These are phyloP conservation scores for Nissolia schottii DNA, from an alignment of 306 rosid genomes.

Conservation along the genomic window DNA sequence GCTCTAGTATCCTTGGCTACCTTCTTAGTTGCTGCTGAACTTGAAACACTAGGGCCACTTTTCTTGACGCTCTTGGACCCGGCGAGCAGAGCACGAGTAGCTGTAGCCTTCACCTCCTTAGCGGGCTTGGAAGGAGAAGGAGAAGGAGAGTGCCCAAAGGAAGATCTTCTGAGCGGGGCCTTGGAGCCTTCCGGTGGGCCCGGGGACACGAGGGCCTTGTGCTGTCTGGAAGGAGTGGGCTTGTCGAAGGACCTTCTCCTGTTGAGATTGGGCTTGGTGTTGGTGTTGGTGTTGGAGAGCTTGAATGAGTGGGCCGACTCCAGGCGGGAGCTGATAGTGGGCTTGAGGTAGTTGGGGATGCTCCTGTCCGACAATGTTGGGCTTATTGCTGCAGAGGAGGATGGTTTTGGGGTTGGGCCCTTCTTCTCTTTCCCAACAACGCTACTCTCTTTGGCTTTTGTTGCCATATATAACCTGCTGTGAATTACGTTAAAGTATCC, in stretches of 20 bases:
- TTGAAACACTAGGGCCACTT: neutral
- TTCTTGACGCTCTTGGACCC: slow-evolving; percentile 29
- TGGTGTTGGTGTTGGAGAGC: neutral
- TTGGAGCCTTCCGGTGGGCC: slow-evolving; percentile 46
- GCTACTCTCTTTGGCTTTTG: slow-evolving; percentile 40
- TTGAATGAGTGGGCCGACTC: slow-evolving; percentile 24
- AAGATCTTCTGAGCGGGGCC: too few relatives aligned
- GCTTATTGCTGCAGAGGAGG: slow-evolving; percentile 5
- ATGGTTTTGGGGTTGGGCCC: slow-evolving; percentile 20
- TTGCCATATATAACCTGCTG: slow-evolving; percentile 51
- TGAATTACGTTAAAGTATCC: neutral
- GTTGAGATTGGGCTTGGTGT: slow-evolving; percentile 23
- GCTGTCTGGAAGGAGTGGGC: slow-evolving; percentile 51
- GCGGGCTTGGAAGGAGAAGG: too few relatives aligned
- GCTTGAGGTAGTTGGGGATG: slow-evolving; percentile 65
- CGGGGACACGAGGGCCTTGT: slow-evolving; percentile 48
- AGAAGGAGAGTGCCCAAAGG: too few relatives aligned
- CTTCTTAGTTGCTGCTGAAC: slow-evolving; percentile 26
- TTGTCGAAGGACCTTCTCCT: slow-evolving; percentile 88
- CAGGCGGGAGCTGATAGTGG: slow-evolving; percentile 55
- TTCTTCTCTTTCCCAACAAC: slow-evolving; percentile 55
- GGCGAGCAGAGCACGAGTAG: neutral
- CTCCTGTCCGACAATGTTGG: slow-evolving; percentile 42
- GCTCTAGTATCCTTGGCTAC: neutral
- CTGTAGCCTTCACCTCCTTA: slow-evolving; percentile 17